Conservation (phyloP, 2,329 filamentous ascomycete genomes). For the Diaporthe velutina region DNA sequence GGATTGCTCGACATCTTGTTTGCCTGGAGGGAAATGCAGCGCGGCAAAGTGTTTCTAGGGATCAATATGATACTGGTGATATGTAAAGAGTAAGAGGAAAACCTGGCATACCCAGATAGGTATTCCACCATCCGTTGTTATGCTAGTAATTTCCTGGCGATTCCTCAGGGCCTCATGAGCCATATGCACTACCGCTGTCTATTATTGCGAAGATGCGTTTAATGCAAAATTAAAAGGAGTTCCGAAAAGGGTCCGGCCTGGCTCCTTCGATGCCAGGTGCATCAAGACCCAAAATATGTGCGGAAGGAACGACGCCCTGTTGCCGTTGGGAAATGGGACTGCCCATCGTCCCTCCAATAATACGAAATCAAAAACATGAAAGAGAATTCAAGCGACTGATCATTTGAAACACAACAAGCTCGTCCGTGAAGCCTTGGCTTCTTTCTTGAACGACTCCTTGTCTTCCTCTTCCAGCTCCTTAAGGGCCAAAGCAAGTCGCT, state of each 20-base stretch:
- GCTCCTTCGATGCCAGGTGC: not conserved
- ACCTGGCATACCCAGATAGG: not conserved
- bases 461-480: constrained; percentile 30
- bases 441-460: constrained; percentile 1
- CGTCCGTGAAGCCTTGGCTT: constrained; percentile 5
- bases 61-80: not conserved
- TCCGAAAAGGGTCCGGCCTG: not conserved
- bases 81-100: not conserved
- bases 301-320: constrained; percentile 1
- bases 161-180: not conserved
- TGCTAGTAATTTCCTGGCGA: not conserved
- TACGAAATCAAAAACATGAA: not conserved
- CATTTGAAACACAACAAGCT: constrained; percentile 23
- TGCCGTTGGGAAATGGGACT: not conserved
- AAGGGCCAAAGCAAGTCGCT: constrained; percentile 22
- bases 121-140: not conserved
- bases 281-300: not conserved
- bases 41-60: not conserved
- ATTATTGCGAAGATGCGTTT: not conserved
- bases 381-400: not conserved
- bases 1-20: not conserved
- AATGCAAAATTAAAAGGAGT: not conserved
- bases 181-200: not conserved
- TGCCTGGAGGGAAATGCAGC: not conserved
- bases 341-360: too few species aligned